Conservation (phyloP, 352 stramenopile genomes). For the Nothophytophthora sp. region DNA sequence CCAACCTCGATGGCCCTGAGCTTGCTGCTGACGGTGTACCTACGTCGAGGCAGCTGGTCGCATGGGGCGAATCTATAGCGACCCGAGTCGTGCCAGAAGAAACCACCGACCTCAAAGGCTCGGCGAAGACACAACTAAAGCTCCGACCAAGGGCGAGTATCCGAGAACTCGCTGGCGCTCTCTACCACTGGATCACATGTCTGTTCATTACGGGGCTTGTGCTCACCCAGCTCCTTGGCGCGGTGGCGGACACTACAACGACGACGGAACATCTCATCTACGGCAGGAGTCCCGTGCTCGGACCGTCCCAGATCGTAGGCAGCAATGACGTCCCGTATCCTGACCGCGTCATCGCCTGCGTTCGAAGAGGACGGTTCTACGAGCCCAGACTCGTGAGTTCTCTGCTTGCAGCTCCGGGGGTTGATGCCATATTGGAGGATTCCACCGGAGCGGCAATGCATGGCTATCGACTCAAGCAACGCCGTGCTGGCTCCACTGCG, state of each 20-base stretch:
- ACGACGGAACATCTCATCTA: slow-evolving; percentile 5
- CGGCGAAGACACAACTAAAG: too few relatives aligned
- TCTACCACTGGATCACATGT: too few relatives aligned
- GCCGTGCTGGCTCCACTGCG: slow-evolving; percentile 25
- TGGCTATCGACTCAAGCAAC: slow-evolving; percentile 14
- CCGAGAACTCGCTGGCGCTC: too few relatives aligned
- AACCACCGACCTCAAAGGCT: too few relatives aligned
- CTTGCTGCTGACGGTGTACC: too few relatives aligned
- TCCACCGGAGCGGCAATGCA: slow-evolving; percentile 3
- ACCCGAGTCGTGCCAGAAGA: too few relatives aligned
- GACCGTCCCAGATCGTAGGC: slow-evolving; percentile 26
- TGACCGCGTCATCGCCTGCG: slow-evolving; percentile 43
- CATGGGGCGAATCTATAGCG: too few relatives aligned
- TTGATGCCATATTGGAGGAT: neutral
- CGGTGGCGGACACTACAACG: slow-evolving; percentile 21
- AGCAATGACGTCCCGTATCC: slow-evolving; percentile 48
- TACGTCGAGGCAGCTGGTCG: too few relatives aligned
- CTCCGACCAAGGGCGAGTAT: too few relatives aligned
- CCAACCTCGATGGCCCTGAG: too few relatives aligned
- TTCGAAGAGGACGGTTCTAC: slow-evolving; percentile 22
- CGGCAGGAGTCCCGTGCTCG: slow-evolving; percentile 9
- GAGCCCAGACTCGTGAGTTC: slow-evolving; percentile 32
- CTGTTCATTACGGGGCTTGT: slow-evolving; percentile 32
- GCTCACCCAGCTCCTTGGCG: slow-evolving; percentile 33
- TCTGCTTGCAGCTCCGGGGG: slow-evolving; percentile 6